A percentile compares a stretch with the other conserved stretches of the same genome.
Evolutionary conservation across 2,329 filamentous ascomycete genomes (phyloP).

Genomic region (Calonectria hawksworthii): DNA sequence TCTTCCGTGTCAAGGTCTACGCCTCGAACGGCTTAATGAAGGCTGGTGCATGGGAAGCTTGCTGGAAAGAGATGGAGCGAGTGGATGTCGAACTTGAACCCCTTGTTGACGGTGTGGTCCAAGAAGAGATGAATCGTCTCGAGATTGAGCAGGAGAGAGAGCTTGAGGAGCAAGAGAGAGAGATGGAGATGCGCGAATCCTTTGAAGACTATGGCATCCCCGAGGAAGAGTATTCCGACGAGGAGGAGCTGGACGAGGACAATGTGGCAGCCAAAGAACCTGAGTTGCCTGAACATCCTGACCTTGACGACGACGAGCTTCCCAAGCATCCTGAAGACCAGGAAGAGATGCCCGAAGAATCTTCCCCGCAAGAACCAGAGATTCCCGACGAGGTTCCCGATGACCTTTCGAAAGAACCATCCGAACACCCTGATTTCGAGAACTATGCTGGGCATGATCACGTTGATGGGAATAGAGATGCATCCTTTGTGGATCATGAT

Average conservation of each 20-base stretch:
- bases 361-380: constrained; percentile 14
- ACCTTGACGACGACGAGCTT: constrained; percentile 4
- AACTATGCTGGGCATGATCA: background rate
- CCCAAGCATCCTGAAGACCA: background rate
- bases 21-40: constrained; percentile 96
- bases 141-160: constrained; percentile 60
- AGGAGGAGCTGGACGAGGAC: constrained; percentile 16
- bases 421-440: background rate
- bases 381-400: constrained; percentile 20
- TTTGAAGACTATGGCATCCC: constrained; percentile 36
- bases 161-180: constrained; percentile 45
- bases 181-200: constrained; percentile 47
- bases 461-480: constrained; percentile 31
- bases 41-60: constrained; percentile 90
- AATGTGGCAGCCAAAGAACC: background rate
- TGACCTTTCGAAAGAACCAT: background rate
- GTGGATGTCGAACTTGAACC: constrained; percentile 94
- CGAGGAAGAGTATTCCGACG: constrained; percentile 27
- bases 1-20: constrained; percentile 89
- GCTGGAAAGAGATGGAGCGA: constrained; percentile 99
- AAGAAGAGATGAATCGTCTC: constrained; percentile 72
- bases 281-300: background rate
- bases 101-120: constrained; percentile 71
- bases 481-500: constrained; percentile 35
- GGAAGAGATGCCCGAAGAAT: constrained; percentile 10